Percentiles rank a stretch among this genome's conserved stretches.
Conservation (phyloP, 1,284 basidiomycete genomes). For the Calocybe gambosa region DNA sequence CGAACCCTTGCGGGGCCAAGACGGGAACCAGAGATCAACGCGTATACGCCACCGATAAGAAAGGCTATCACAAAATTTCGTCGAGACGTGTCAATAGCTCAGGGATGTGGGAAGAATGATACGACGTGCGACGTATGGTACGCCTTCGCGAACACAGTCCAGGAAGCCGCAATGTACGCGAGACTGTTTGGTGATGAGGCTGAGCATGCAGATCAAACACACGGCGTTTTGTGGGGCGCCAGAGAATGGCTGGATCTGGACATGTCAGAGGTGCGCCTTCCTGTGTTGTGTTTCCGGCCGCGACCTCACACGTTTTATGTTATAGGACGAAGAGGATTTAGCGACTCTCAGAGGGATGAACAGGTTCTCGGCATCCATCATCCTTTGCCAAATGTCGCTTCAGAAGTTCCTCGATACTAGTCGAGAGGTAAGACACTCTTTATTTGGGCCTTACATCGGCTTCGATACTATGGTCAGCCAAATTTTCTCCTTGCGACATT, state of each 20-base stretch:
- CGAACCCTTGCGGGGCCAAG: background rate
- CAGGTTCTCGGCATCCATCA: slow-evolving; percentile 52
- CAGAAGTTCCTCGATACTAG: slow-evolving; percentile 49
- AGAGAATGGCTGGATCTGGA: slow-evolving; percentile 56
- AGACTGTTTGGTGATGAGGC: slow-evolving; percentile 53
- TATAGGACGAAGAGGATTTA: slow-evolving; percentile 52
- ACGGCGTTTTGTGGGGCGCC: slow-evolving; percentile 48
- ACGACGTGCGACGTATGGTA: slow-evolving; percentile 35
- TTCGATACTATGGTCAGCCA: slow-evolving; percentile 50
- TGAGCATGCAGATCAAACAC: slow-evolving; percentile 35
- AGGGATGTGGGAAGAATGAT: slow-evolving; percentile 47
- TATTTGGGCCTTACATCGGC: slow-evolving; percentile 46
- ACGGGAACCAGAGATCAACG: slow-evolving; percentile 23
- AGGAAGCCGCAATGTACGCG: slow-evolving; percentile 47
- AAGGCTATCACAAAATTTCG: slow-evolving; percentile 61
- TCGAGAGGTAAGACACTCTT: slow-evolving; percentile 39
- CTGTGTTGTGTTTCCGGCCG: slow-evolving; percentile 1
- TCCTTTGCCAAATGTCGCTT: slow-evolving; percentile 50
- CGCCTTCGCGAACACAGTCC: slow-evolving; percentile 56
- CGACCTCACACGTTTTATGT: slow-evolving; percentile 4
- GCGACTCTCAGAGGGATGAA: slow-evolving; percentile 56
- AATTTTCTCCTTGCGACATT: slow-evolving; percentile 7
- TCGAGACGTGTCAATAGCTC: slow-evolving; percentile 52
- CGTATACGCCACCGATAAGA: slow-evolving; percentile 58
- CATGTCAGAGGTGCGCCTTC: slow-evolving; percentile 40